phyloP scores from a whole-genome alignment of 2,329 filamentous ascomycete genomes.

The Colletotrichum incanum region DNA sequence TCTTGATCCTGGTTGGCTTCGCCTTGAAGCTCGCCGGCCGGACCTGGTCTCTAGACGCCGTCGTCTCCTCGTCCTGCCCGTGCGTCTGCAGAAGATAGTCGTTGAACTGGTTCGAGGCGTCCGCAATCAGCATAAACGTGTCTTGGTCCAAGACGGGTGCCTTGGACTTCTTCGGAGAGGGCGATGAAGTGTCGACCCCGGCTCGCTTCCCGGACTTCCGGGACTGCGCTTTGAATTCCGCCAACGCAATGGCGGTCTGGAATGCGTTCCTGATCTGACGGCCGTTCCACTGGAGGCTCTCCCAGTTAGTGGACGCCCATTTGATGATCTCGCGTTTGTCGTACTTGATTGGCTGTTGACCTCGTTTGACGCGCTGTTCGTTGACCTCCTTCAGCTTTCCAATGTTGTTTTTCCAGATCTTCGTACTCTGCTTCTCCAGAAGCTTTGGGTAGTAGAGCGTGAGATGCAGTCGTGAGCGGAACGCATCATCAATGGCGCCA shows the following conservation, averaged over 20 bases:
- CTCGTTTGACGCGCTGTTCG: constrained; percentile 2
- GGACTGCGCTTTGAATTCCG: constrained; percentile 57
- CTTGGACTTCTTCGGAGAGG: neutral
- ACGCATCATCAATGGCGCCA: constrained; percentile 56
- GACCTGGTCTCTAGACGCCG: neutral
- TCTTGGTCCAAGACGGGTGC: constrained; percentile 4
- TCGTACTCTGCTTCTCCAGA: constrained; percentile 29
- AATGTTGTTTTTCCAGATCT: constrained; percentile 42
- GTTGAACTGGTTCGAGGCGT: constrained; percentile 18
- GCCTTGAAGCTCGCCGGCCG: neutral
- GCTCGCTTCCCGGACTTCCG: neutral
- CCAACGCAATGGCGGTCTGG: constrained; percentile 62
- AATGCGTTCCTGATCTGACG: constrained; percentile 61
- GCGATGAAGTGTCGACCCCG: neutral
- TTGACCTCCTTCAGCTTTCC: constrained; percentile 15
- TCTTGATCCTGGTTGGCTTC: neutral
- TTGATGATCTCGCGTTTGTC: constrained; percentile 12
- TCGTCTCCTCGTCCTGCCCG: constrained; percentile 4
- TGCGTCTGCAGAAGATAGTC: constrained; percentile 21
- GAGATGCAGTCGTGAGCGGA: constrained; percentile 56
- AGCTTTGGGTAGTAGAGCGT: constrained; percentile 53
- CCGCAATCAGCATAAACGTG: constrained; percentile 4
- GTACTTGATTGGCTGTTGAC: constrained; percentile 10
- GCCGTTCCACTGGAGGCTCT: constrained; percentile 55
- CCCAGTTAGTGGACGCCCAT: constrained; percentile 21